A percentile compares a stretch with the other conserved stretches of the same genome.
Evolutionary conservation across 345 rosid species (phyloP).

Genomic region (Barbarea vulgaris): DNA sequence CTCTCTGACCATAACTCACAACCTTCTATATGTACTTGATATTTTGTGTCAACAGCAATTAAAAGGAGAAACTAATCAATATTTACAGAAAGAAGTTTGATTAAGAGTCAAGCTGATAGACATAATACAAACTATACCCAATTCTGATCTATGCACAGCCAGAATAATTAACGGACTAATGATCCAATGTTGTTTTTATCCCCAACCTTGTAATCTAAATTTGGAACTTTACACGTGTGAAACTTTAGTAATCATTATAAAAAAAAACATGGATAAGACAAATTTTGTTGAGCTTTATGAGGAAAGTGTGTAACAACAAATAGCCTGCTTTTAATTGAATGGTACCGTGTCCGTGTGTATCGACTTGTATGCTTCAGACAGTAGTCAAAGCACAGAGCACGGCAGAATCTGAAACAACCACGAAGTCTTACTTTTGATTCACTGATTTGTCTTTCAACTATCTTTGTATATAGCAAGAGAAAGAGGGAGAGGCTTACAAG

Average conservation of each 20-base stretch:
- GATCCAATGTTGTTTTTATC: constrained; percentile 2
- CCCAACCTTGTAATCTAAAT: constrained; percentile 23
- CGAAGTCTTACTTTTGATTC: neutral
- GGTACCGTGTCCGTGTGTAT: constrained; percentile 19
- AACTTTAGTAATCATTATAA: neutral
- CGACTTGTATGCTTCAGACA: constrained; percentile 19
- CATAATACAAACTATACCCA: constrained; percentile 12
- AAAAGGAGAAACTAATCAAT: neutral
- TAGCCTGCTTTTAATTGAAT: constrained; percentile 24
- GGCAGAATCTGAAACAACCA: constrained; percentile 31
- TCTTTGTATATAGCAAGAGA: neutral
- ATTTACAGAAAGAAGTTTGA: constrained; percentile 14
- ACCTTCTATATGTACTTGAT: neutral
- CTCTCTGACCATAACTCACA: neutral
- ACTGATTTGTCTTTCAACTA: neutral
- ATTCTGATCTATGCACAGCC: constrained; percentile 23
- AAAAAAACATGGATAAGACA: constrained; percentile 12
- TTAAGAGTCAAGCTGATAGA: neutral
- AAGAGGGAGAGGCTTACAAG: constrained; percentile 25
- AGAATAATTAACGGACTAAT: neutral
- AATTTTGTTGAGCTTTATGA: constrained; percentile 19
- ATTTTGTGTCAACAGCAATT: neutral
- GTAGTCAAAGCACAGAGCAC: constrained; percentile 10
- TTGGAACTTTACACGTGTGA: constrained; percentile 39
- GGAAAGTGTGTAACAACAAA: constrained; percentile 31